Evolutionary conservation across 2,329 filamentous ascomycete species (phyloP), one percentile per base, ranked within the genome.

Genomic region (Fusarium marasasianum): DNA sequence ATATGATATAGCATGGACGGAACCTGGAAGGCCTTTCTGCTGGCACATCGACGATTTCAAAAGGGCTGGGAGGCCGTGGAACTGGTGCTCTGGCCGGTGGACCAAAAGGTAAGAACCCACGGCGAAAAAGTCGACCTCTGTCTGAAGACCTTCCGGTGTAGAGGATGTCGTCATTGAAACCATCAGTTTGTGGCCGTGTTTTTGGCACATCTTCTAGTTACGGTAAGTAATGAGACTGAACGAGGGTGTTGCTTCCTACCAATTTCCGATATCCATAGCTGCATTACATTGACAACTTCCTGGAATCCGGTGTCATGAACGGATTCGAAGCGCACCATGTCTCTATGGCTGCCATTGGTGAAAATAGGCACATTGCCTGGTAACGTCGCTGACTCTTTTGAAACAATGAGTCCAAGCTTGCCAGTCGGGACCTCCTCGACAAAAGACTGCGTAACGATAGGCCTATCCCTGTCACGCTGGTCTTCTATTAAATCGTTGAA

Each of bases 351-450:
- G 18, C 6, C 3, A 37, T 37, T 7, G 5, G 6, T 53, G 0
- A 4, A 1, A 20, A 53, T 53, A 8, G 17, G 17, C 6, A n/a
- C n/a, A n/a, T n/a, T n/a, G 8, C 8, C 24, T 47, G 44, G 24
- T 29, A 29, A 22, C 0, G 4, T 15, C 5, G 24, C 44, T 3
- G 24, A 29, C 5, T 47, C 24, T 47, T 5, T 29, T 22, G 13
- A 29, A 7, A 11, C 6, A 0, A 0, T 15, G 18, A 7, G 18
- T 15, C 18, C 44, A 47, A 22, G 0, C 2, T 29, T 47, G 44
- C 6, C 1, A 47, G 4, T 0, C 24, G 1, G 24, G 2, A 2
- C 2, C 44, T 26, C 24, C 12, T 5, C 2, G 5, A 29, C 4
- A 0, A 47, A 47, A 47, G 44, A 22, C 44, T 47, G 18, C 0